Evolutionary conservation across 345 rosid species (phyloP).

Genomic region (Sapria himalayana): DNA sequence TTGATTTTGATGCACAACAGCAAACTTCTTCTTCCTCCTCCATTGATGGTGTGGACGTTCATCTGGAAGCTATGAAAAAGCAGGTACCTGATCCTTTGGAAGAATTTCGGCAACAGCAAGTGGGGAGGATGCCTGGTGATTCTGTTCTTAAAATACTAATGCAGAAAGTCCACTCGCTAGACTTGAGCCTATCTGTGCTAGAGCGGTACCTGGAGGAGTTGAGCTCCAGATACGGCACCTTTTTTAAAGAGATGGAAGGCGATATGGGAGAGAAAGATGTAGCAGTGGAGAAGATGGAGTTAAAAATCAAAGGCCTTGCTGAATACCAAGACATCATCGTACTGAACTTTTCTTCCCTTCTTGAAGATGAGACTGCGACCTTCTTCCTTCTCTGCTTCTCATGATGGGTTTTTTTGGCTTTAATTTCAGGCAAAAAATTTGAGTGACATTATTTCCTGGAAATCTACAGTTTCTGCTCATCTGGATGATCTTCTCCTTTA

Average conservation of each 20-base stretch:
- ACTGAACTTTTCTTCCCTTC: conserved; percentile 5
- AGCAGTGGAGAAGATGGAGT: conserved; percentile 25
- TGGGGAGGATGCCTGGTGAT: conserved; percentile 87
- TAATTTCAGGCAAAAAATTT: conserved; percentile 50
- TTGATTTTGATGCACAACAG: conserved; percentile 11
- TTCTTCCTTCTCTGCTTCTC: conserved; percentile 2
- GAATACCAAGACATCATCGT: conserved; percentile 33
- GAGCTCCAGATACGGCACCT: conserved; percentile 44
- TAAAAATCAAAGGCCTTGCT: conserved; percentile 26
- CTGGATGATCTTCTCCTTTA: conserved; percentile 25
- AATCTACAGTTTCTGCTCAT: conserved; percentile 25
- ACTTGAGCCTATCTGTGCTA: conserved; percentile 55
- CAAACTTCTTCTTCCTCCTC: conserved; percentile 17
- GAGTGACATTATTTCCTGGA: conserved; percentile 52
- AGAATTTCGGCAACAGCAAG: conserved; percentile 59
- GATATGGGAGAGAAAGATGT: conserved; percentile 38
- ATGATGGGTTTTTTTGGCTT: background rate
- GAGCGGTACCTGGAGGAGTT: conserved; percentile 79
- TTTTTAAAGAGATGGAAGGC: conserved; percentile 48
- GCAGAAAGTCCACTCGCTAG: conserved; percentile 83
- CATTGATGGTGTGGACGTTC: conserved; percentile 15
- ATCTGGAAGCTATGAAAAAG: conserved; percentile 18
- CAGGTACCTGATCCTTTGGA: conserved; percentile 25
- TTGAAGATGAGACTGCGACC: background rate
- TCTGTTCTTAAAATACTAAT: conserved; percentile 69